phyloP scores from a whole-genome alignment of 2,329 filamentous ascomycete species.

The Macrophomina phaseolina region DNA sequence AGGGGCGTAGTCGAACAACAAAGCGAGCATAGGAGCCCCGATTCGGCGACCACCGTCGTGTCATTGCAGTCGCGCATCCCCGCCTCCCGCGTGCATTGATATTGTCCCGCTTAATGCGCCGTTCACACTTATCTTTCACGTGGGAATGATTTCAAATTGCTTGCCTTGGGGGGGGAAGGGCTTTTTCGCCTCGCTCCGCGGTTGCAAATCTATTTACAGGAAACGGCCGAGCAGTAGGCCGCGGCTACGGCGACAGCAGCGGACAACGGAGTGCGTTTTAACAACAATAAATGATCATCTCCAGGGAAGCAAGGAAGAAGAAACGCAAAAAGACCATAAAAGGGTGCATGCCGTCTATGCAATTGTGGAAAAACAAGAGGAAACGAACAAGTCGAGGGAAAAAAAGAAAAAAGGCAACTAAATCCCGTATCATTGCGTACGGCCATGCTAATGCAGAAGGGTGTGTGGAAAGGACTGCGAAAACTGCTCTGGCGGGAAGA shows the following conservation, averaged over 20 bases:
- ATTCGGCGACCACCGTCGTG: neutral
- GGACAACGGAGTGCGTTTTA: neutral
- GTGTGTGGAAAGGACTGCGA: neutral
- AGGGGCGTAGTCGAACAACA: no score
- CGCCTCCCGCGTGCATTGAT: neutral
- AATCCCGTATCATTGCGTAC: constrained; percentile 16
- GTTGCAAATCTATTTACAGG: constrained; percentile 11
- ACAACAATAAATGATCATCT: neutral
- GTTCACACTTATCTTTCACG: neutral
- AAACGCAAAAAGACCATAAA: constrained; percentile 1
- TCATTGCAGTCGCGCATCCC: neutral
- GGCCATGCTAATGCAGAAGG: constrained; percentile 13
- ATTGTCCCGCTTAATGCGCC: neutral
- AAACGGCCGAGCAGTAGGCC: neutral
- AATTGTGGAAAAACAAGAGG: neutral
- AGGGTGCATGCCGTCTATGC: constrained; percentile 13
- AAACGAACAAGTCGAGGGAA: neutral
- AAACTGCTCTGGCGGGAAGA: constrained; percentile 1
- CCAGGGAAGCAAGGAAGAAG: neutral
- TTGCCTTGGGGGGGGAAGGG: neutral
- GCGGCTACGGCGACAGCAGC: neutral
- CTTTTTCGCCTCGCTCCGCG: neutral
- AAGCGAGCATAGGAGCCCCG: neutral
- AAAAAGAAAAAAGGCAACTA: constrained; percentile 4
- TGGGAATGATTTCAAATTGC: neutral